phyloP scores from a whole-genome alignment of 2,329 filamentous ascomycete genomes.

The Stromatinia cepivora region DNA sequence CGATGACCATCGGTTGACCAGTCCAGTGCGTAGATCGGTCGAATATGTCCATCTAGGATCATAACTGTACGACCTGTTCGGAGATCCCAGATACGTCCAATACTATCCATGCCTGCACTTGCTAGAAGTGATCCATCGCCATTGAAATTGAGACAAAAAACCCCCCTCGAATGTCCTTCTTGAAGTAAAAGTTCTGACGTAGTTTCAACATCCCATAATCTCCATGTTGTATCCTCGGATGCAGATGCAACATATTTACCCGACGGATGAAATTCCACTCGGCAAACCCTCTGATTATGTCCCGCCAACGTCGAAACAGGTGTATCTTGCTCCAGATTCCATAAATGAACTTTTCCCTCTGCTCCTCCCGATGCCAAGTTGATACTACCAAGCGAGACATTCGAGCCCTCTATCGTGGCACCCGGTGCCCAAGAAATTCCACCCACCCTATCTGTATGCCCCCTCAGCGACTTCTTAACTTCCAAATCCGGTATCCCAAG shows the following conservation, averaged over 20 bases:
- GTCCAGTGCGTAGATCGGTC: conserved; percentile 88
- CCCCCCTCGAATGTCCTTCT: conserved; percentile 91
- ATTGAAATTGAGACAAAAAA: conserved; percentile 89
- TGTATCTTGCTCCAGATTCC: conserved; percentile 84
- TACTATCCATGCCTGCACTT: conserved; percentile 90
- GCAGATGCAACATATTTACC: conserved; percentile 88
- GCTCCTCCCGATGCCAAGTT: conserved; percentile 91
- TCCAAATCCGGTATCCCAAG: conserved; percentile 80
- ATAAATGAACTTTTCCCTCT: conserved; percentile 83
- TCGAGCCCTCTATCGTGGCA: conserved; percentile 69
- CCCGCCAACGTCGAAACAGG: conserved; percentile 80
- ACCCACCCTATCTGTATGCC: conserved; percentile 85
- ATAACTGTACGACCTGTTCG: conserved; percentile 91
- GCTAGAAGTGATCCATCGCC: conserved; percentile 86
- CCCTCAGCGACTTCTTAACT: conserved; percentile 72
- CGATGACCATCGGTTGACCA: conserved; percentile 91
- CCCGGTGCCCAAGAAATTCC: conserved; percentile 89
- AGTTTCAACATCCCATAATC: conserved; percentile 89
- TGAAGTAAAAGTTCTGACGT: conserved; percentile 82
- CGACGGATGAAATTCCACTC: conserved; percentile 92
- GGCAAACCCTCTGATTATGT: conserved; percentile 83
- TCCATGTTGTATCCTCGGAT: conserved; percentile 95
- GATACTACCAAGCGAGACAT: conserved; percentile 69
- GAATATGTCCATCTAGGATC: conserved; percentile 85
- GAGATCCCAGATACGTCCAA: conserved; percentile 93